Evolutionary conservation across 169 alveolate genomes (phyloP), one percentile per base, ranked within the genome.

Genomic region (Theileria annulata): DNA sequence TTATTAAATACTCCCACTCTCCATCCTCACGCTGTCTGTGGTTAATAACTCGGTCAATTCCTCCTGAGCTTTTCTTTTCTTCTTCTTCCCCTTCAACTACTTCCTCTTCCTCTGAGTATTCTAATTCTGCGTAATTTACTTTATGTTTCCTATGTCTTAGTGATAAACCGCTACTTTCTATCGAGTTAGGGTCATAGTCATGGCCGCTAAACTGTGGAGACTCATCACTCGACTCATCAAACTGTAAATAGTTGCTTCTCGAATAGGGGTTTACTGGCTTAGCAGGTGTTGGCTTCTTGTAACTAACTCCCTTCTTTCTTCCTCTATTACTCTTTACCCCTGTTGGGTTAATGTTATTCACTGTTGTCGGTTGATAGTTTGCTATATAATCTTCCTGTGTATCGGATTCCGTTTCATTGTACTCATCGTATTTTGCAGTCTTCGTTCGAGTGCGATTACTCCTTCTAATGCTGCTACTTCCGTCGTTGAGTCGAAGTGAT

Each of bases 1-100:
- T 94, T 33, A 94, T 89, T 42, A 91, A 79, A 79, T 88, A 94
- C 74, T 94, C 95, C 28, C 91, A 89, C 63, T 77, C 83, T n/a
- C 87, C 88, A 37, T 81, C 92, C 12, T 76, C 87, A 59, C 73
- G 70, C 9, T 62, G 85, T 23, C 95, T 74, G 79, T 91, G 95
- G 68, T 80, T 87, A 5, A 91, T 56, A 9, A 91, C 87, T 3
- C 92, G 82, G 85, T 91, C 95, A 12, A 91, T 87, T 19, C 95
- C 95, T 25, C 95, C 95, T 81, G 68, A 77, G 47, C 75, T 51
- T 58, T 85, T 87, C 69, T 79, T 81, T 70, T 84, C 91, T 27
- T 33, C 37, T 23, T 67, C 83, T 42, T 83, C 90, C 30, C 27
- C 77, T n/a, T 71, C 90, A 9, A 54, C 86, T 0, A 37, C 63